phyloP scores from a whole-genome alignment of 2,329 filamentous ascomycete species.

The Colletotrichum salicis region DNA sequence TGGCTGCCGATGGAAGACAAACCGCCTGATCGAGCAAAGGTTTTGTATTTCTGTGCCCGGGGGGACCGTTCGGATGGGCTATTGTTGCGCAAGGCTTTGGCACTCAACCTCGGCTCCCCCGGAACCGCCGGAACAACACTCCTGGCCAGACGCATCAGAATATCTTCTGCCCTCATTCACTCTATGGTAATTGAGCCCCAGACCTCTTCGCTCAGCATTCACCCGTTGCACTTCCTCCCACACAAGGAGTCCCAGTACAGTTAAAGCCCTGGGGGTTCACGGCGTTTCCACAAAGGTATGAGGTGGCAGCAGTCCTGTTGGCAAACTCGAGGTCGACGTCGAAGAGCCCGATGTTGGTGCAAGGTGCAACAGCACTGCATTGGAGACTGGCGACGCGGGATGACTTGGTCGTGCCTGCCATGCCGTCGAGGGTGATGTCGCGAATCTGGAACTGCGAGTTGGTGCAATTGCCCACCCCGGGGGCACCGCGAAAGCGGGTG shows the following conservation, averaged over 20 bases:
- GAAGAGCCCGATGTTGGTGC: conserved; percentile 18
- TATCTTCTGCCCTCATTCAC: no score
- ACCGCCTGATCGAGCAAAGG: not conserved
- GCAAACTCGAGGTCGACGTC: conserved; percentile 13
- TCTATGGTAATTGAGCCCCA: no score
- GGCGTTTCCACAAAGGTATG: conserved; percentile 11
- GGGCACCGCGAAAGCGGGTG: conserved; percentile 42
- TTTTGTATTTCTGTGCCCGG: no score
- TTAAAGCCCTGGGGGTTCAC: conserved; percentile 15
- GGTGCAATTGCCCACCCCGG: conserved; percentile 46
- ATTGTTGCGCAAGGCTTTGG: not conserved
- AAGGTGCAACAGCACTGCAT: conserved; percentile 21
- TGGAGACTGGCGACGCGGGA: conserved; percentile 15
- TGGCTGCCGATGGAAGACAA: not conserved
- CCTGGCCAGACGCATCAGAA: not conserved
- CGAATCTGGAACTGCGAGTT: conserved; percentile 46
- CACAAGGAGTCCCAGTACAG: conserved; percentile 9
- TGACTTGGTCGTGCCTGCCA: conserved; percentile 22
- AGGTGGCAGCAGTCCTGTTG: conserved; percentile 3
- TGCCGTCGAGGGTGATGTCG: conserved; percentile 38
- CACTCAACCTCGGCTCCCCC: not conserved
- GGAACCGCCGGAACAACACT: not conserved
- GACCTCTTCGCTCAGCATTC: not conserved
- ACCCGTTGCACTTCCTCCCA: conserved; percentile 1
- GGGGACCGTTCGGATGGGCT: not conserved